phyloP scores from a whole-genome alignment of 495 filamentous ascomycete genomes.

The Penicillium cataractarum region DNA sequence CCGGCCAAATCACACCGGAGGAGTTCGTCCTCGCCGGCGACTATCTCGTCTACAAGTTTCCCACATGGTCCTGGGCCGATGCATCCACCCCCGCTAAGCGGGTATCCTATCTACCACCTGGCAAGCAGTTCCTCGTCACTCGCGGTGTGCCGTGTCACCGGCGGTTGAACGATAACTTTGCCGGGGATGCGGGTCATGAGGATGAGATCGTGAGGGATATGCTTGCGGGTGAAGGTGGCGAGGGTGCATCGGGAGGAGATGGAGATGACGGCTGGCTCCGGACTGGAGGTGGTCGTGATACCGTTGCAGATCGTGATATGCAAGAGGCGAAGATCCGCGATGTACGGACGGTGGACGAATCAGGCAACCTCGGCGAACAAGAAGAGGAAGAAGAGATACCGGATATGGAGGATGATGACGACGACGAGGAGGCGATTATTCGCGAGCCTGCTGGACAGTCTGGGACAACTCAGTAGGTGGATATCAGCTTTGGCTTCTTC shows the following conservation, averaged over 20 bases:
- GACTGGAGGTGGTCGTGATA: constrained; percentile 67
- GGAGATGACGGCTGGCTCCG: constrained; percentile 91
- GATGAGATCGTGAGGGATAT: constrained; percentile 83
- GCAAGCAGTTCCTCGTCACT: constrained; percentile 95
- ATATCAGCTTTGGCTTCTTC: neutral
- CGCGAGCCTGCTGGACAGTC: constrained; percentile 64
- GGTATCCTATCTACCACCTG: constrained; percentile 77
- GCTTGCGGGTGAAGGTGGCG: constrained; percentile 58
- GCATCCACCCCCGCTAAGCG: constrained; percentile 78
- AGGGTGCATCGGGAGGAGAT: constrained; percentile 52
- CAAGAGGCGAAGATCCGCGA: constrained; percentile 76
- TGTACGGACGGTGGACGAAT: constrained; percentile 84
- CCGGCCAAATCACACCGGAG: constrained; percentile 94
- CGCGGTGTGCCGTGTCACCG: constrained; percentile 91
- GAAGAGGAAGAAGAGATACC: constrained; percentile 88
- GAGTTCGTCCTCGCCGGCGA: constrained; percentile 96
- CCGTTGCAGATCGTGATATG: constrained; percentile 50
- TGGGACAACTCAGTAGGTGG: constrained; percentile 70
- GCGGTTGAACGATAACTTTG: constrained; percentile 90
- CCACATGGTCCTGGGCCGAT: constrained; percentile 96
- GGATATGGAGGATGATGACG: constrained; percentile 97
- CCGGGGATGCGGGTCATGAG: constrained; percentile 80
- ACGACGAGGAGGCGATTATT: constrained; percentile 97
- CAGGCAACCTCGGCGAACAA: constrained; percentile 71
- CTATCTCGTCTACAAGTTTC: constrained; percentile 99